Base-by-base conservation (phyloP, 495 filamentous ascomycete species). In the Halenospora varia region DNA sequence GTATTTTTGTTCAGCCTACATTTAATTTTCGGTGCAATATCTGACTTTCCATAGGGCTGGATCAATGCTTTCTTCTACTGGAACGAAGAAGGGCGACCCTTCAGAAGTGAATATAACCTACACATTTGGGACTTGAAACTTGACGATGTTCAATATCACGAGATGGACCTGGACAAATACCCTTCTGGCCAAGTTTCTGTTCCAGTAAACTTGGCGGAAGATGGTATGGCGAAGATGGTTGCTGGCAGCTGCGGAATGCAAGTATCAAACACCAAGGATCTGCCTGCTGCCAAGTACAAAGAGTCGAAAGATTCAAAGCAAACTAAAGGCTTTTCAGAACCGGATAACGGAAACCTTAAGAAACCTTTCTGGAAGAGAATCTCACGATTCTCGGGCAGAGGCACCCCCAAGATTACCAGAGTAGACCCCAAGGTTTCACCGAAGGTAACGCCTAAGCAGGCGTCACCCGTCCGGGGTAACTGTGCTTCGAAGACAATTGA, bases 11-110 rank as follows among this genome's bases (percentile, higher is more conserved):
- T 6, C 13, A 35, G 6, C 29, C 29, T 13, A 35, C 13, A 35
- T 35, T 6, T 13, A 35, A n/a, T n/a, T n/a, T n/a, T n/a, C n/a
- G n/a, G n/a, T n/a, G n/a, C n/a, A n/a, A n/a, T n/a, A n/a, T n/a
- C 29, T 35, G 29, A 35, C 29, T 67, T 65, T 50, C 58, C 58
- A 19, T 24, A 11, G 11, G 72, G 74, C 3, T 75, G 71, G 73
- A 64, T 74, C 41, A 70, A 70, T 0, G 73, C 67, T 0, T 77
- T 77, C 53, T 74, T 68, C 42, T 73, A 74, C 60, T 77, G 74
- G 73, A 44, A 67, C 26, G 41, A 57, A 4, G 46, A 74, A 0
- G 74, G 74, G 57, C 61, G 1, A 52, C 10, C 11, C 26, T 72
- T 17, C 58, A 59, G 51, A 20, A 51, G 17, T 29, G 48, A 11